Base-by-base conservation (phyloP, 179 eudicot species). In the Actinidia chinensis region DNA sequence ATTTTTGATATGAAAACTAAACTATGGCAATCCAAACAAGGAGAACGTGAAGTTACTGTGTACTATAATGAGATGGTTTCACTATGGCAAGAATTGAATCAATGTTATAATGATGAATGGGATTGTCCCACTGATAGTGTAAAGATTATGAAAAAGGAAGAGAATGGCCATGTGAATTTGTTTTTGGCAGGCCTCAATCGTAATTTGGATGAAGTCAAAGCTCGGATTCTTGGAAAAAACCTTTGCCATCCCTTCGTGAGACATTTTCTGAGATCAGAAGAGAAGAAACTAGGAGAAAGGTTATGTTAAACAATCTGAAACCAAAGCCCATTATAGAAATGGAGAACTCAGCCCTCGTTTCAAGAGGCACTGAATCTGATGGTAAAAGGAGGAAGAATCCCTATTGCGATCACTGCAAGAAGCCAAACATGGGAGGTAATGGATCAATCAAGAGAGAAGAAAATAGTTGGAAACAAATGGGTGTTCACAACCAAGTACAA, bases 21-120 rank as follows among this genome's bases (percentile, higher is more conserved):
- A 48, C 51, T 48, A 11, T 48, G 51, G 51, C 51, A 48, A 48
- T 48, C 51, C 51, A 67, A 67, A 42, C 71, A 67, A 42, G 50
- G 50, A 14, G 22, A 67, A 10, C 20, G 50, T 40, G 71, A 67
- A 15, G 71, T 67, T 6, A 67, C 43, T 25, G 17, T 25, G 14
- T 64, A 33, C 17, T 33, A 65, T 65, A 33, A 65, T 13, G 69
- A 65, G 44, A 65, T 65, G 69, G 43, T 65, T 2, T 10, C 69
- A 12, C 14, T 33, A 18, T 65, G 69, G 46, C 69, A 65, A 65
- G 69, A 65, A 65, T 36, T 65, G 4, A 46, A 65, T 65, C 69
- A 28, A 33, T 65, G 51, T 10, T 43, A 68, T 68, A 17, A 68
- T 42, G 51, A 43, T 43, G 71, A 42, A 43, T 68, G 51, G 51